A percentile compares a stretch with the other conserved stretches of the same genome.
These are phyloP conservation scores for Ophiostoma sp. DNA, from an alignment of 2,329 filamentous ascomycete species.

Conservation along the genomic window DNA sequence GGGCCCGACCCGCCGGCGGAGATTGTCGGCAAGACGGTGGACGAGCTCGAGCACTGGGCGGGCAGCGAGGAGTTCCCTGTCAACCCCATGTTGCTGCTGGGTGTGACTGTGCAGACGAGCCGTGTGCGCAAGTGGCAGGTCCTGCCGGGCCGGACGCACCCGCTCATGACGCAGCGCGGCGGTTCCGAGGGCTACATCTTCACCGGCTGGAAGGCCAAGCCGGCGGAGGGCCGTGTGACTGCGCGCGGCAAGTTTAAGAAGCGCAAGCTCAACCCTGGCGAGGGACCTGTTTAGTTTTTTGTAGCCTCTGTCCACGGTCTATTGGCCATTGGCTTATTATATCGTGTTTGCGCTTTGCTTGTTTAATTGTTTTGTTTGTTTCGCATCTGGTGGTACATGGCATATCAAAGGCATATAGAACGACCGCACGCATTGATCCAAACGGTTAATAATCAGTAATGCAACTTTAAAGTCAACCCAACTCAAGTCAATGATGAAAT, in stretches of 20 bases:
- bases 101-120: constrained; percentile 73
- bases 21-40: constrained; percentile 40
- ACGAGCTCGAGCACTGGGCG: constrained; percentile 51
- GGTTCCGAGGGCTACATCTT: constrained; percentile 89
- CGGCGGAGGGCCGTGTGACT: constrained; percentile 71
- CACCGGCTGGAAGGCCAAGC: constrained; percentile 73
- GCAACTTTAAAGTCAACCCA: background rate
- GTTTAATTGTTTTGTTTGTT: background rate
- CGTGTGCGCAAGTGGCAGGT: constrained; percentile 82
- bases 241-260: constrained; percentile 75
- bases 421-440: background rate
- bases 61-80: constrained; percentile 74
- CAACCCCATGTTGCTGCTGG: constrained; percentile 79
- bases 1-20: constrained; percentile 47
- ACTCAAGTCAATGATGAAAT: background rate
- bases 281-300: background rate
- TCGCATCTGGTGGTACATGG: background rate
- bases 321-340: background rate
- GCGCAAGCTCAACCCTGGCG: constrained; percentile 40
- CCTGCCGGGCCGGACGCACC: constrained; percentile 84
- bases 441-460: background rate
- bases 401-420: background rate
- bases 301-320: no score
- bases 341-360: background rate
- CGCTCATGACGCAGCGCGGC: constrained; percentile 82